Conservation (phyloP, 352 stramenopile species). For the Globisporangium rhizosaccharum region DNA sequence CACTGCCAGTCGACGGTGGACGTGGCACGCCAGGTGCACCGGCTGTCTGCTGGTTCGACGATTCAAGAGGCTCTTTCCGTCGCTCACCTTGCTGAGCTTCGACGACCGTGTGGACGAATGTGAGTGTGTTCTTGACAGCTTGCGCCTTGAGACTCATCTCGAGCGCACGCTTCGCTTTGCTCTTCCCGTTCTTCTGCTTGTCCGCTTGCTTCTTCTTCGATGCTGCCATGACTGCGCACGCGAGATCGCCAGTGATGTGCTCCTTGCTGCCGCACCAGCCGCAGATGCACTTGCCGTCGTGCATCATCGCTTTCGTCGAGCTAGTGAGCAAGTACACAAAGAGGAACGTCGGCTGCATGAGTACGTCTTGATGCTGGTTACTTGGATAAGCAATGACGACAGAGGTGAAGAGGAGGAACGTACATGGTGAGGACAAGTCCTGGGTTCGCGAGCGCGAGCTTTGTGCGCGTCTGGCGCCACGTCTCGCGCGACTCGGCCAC, state of each 20-base stretch:
- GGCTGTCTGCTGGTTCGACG: background rate
- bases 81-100: conserved; percentile 17
- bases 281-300: conserved; percentile 76
- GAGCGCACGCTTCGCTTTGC: conserved; percentile 14
- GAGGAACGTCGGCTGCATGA: too few relatives aligned
- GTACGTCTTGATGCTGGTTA: background rate
- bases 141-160: conserved; percentile 33
- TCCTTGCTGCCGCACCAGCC: conserved; percentile 71
- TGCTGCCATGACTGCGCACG: conserved; percentile 32
- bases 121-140: conserved; percentile 42
- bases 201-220: conserved; percentile 60
- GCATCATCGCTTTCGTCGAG: conserved; percentile 81
- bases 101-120: conserved; percentile 27
- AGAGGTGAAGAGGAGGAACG: background rate
- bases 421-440: conserved; percentile 70
- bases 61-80: background rate
- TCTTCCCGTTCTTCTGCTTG: conserved; percentile 37
- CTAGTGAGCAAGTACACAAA: conserved; percentile 14
- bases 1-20: background rate
- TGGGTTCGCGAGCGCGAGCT: conserved; percentile 64
- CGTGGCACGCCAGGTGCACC: background rate
- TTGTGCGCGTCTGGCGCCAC: conserved; percentile 72
- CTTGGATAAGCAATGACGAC: background rate
- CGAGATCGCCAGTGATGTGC: conserved; percentile 59
- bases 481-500: conserved; percentile 63